Conservation (phyloP, 2,329 filamentous ascomycete genomes). For the Zopfia rhizophila region DNA sequence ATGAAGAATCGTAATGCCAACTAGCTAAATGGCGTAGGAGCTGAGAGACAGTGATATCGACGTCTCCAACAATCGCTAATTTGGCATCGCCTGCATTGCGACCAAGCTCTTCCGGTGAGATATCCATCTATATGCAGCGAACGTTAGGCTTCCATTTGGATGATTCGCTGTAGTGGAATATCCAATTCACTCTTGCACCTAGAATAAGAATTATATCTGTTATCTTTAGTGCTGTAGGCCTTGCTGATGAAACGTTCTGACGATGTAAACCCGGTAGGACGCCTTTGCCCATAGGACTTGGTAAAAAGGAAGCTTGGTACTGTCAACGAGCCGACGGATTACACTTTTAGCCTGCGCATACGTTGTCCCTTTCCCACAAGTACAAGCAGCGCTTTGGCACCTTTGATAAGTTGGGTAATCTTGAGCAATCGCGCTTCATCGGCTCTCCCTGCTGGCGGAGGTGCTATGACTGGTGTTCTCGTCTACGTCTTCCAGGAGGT, state of each 20-base stretch:
- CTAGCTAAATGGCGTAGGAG: constrained; percentile 53
- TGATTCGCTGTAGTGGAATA: constrained; percentile 65
- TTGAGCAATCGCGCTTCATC: constrained; percentile 57
- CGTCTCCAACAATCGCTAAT: constrained; percentile 63
- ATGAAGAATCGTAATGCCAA: constrained; percentile 57
- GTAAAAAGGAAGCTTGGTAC: constrained; percentile 65
- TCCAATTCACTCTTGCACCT: constrained; percentile 68
- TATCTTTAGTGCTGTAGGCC: constrained; percentile 63
- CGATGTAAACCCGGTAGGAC: constrained; percentile 65
- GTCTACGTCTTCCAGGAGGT: constrained; percentile 5
- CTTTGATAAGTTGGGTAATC: constrained; percentile 58
- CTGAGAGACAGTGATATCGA: constrained; percentile 61
- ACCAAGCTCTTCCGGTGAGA: constrained; percentile 64
- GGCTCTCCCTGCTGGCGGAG: constrained; percentile 57
- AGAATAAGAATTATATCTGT: constrained; percentile 67
- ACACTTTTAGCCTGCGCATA: constrained; percentile 62
- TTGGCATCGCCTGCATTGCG: constrained; percentile 60
- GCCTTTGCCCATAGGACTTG: constrained; percentile 69
- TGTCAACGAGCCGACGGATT: constrained; percentile 59
- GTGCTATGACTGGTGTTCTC: constrained; percentile 32
- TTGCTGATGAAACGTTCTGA: constrained; percentile 63
- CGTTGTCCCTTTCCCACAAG: constrained; percentile 66
- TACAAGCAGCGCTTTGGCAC: constrained; percentile 62
- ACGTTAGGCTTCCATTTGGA: constrained; percentile 64
- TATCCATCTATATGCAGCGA: constrained; percentile 67